Percentiles rank a stretch among this genome's conserved stretches.
Conservation (phyloP, 805 yeast genomes). For the Saturnispora sanitii region DNA sequence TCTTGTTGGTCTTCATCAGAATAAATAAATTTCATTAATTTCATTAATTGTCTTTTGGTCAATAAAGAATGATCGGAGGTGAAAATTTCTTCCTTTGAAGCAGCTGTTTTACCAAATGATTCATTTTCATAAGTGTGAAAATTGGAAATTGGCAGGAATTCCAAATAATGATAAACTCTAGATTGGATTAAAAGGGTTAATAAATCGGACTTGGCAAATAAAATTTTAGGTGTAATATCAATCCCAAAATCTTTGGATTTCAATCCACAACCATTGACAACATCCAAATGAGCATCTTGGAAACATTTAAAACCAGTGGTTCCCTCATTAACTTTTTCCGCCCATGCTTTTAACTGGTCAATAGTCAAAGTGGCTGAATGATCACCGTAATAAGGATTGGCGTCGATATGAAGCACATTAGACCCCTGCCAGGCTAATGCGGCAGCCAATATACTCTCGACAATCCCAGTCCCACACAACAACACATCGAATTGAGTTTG, state of each 20-base stretch:
- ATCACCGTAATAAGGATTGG: constrained; percentile 82
- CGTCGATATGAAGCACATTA: constrained; percentile 83
- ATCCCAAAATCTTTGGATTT: constrained; percentile 72
- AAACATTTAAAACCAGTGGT: constrained; percentile 27
- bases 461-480: constrained; percentile 86
- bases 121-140: constrained; percentile 95
- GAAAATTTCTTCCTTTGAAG: constrained; percentile 87
- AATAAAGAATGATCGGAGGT: constrained; percentile 70
- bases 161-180: constrained; percentile 83
- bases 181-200: constrained; percentile 69
- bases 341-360: constrained; percentile 83
- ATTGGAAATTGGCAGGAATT: constrained; percentile 77
- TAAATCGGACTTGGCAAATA: constrained; percentile 87
- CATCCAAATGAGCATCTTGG: constrained; percentile 65
- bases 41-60: constrained; percentile 81
- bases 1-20: constrained; percentile 39
- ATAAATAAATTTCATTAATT: constrained; percentile 78
- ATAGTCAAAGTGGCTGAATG: constrained; percentile 75
- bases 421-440: constrained; percentile 98
- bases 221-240: constrained; percentile 76
- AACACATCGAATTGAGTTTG: constrained; percentile 75
- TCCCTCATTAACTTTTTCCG: constrained; percentile 33
- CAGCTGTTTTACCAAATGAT: constrained; percentile 74
- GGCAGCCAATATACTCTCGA: constrained; percentile 82
- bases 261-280: constrained; percentile 47